These are phyloP conservation scores for Astragalus glycyphyllos DNA, from an alignment of 306 rosid species.

Conservation along the genomic window DNA sequence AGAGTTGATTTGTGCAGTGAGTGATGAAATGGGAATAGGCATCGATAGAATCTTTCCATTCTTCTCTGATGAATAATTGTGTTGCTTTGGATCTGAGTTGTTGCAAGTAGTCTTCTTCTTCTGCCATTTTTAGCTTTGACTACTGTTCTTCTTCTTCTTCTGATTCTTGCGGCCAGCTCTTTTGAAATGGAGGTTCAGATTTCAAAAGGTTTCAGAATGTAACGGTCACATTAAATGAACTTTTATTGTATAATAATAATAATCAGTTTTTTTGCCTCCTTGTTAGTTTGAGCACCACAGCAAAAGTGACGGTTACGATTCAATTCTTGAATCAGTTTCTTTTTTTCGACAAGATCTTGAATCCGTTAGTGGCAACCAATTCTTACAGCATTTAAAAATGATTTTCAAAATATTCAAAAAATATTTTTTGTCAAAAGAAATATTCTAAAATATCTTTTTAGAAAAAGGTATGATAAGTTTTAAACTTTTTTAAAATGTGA, in stretches of 20 bases:
- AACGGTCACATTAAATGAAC: slow-evolving; percentile 47
- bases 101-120: slow-evolving; percentile 58
- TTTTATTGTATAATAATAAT: no score
- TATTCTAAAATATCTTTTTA: no score
- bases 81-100: slow-evolving; percentile 84
- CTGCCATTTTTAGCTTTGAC: slow-evolving; percentile 48
- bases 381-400: background rate
- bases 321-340: no score
- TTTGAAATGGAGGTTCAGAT: slow-evolving; percentile 33
- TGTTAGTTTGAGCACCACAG: background rate
- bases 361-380: background rate
- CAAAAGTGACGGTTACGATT: background rate
- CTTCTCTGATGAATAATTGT: slow-evolving; percentile 82
- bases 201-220: slow-evolving; percentile 37
- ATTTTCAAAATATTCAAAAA: background rate
- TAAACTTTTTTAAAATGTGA: no score
- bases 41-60: slow-evolving; percentile 67
- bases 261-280: background rate
- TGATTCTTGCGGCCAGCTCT: background rate
- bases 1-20: slow-evolving; percentile 55
- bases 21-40: slow-evolving; percentile 68
- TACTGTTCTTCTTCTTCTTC: no score
- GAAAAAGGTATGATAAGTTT: no score
- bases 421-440: no score
- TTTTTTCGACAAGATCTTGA: no score